Evolutionary conservation across 495 filamentous ascomycete genomes (phyloP).

Genomic region (Tuber brumale): DNA sequence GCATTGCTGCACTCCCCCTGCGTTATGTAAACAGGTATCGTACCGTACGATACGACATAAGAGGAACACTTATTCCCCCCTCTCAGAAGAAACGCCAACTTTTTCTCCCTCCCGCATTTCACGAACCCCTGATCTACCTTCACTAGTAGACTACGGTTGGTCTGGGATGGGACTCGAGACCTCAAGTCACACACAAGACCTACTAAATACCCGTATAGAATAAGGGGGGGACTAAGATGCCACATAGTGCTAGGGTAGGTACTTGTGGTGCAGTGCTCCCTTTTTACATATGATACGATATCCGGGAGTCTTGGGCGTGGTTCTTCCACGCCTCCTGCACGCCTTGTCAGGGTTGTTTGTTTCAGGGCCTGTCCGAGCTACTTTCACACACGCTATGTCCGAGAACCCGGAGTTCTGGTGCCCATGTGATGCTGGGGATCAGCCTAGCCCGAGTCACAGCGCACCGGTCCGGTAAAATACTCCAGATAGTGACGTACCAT

Average conservation of each 20-base stretch:
- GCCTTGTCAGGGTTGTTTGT: not conserved
- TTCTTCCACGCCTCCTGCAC: not conserved
- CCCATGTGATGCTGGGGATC: too few species aligned
- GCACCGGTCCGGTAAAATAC: not conserved
- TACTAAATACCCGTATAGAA: not conserved
- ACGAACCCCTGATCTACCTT: not conserved
- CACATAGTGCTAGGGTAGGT: not conserved
- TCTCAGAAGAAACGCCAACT: not conserved
- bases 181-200: not conserved
- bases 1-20: not conserved
- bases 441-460: not conserved
- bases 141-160: not conserved
- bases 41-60: not conserved
- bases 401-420: not conserved
- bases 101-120: not conserved
- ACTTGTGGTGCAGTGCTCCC: not conserved
- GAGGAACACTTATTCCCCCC: not conserved
- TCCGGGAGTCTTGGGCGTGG: not conserved
- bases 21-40: too few species aligned
- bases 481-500: too few species aligned
- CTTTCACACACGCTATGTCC: not conserved
- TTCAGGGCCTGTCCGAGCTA: not conserved
- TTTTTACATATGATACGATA: not conserved
- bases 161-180: not conserved
- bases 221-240: not conserved